Evolutionary conservation across 2,329 filamentous ascomycete species (phyloP).

Genomic region (Clarireedia paspali): DNA sequence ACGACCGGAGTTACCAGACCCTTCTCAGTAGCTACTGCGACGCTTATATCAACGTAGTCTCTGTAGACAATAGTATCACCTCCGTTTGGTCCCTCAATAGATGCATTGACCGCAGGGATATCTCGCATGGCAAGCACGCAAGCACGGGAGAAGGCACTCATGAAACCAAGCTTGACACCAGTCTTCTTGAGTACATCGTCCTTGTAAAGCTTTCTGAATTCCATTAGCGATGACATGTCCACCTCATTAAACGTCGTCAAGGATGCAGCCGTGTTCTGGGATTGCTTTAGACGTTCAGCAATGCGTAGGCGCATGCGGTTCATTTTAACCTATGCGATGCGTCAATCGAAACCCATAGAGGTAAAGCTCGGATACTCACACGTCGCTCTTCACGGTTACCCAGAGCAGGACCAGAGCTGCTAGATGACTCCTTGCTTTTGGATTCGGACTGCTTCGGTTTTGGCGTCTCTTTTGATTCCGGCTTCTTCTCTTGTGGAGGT

Average conservation of each 20-base stretch:
- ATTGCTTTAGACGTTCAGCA: conserved; percentile 96
- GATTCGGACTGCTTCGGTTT: conserved; percentile 32
- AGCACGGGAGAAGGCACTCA: conserved; percentile 93
- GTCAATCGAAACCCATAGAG: conserved; percentile 8
- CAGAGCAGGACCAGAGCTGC: conserved; percentile 34
- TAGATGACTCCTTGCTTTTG: conserved; percentile 28
- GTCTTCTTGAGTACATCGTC: conserved; percentile 94
- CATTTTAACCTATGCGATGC: conserved; percentile 77
- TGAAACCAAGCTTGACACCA: conserved; percentile 97
- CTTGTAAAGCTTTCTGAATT: conserved; percentile 96
- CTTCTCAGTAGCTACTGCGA: conserved; percentile 96
- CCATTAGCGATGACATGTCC: conserved; percentile 96
- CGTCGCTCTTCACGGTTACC: conserved; percentile 82
- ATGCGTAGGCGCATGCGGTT: conserved; percentile 98
- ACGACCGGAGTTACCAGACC: conserved; percentile 95
- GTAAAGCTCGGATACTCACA: conserved; percentile 43
- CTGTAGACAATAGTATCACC: conserved; percentile 98
- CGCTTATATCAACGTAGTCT: conserved; percentile 96
- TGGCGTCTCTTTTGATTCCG: conserved; percentile 33
- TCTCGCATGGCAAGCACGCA: conserved; percentile 89
- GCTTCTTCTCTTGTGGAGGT: conserved; percentile 34
- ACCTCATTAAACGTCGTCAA: conserved; percentile 99
- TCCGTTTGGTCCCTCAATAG: conserved; percentile 89
- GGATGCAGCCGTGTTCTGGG: conserved; percentile 95
- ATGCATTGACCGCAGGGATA: conserved; percentile 89